A percentile compares a stretch with the other conserved stretches of the same genome.
phyloP scores from a whole-genome alignment of 2,329 filamentous ascomycete genomes.

The Hymenoscyphus fraxineus region DNA sequence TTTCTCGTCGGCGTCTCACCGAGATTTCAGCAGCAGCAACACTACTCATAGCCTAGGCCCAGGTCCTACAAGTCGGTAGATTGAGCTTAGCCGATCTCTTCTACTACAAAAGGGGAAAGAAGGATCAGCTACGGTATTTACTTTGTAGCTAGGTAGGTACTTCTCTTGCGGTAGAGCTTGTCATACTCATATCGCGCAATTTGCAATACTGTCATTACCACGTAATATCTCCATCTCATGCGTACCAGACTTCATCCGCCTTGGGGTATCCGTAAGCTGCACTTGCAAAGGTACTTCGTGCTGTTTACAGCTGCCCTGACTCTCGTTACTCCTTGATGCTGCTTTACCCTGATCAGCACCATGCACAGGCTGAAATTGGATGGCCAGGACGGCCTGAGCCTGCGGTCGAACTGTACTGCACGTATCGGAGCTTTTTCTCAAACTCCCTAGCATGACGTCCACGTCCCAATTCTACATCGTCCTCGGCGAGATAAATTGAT shows the following conservation, averaged over 20 bases:
- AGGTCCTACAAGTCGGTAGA: too few species aligned
- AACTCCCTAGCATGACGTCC: neutral
- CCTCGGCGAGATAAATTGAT: too few species aligned
- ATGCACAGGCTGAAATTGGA: neutral
- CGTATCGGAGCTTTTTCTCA: neutral
- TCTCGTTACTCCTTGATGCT: neutral
- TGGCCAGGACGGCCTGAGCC: neutral
- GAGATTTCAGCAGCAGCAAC: too few species aligned
- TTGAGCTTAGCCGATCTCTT: neutral
- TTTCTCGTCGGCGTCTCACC: too few species aligned
- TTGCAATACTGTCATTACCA: too few species aligned
- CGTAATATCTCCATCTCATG: too few species aligned
- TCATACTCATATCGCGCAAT: neutral
- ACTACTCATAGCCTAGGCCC: too few species aligned
- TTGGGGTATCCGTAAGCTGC: neutral
- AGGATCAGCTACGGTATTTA: neutral
- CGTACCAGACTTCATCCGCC: too few species aligned
- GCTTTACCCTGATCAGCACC: neutral
- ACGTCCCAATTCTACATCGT: neutral
- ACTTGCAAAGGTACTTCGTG: neutral
- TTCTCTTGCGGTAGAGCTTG: neutral
- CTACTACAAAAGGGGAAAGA: neutral
- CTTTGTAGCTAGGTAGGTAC: neutral
- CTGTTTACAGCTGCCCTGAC: neutral
- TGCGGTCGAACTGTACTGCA: neutral